Percentiles rank a stretch among this genome's conserved stretches.
Evolutionary conservation across 2,329 filamentous ascomycete species (phyloP).

Genomic region (Clonostachys sp.): DNA sequence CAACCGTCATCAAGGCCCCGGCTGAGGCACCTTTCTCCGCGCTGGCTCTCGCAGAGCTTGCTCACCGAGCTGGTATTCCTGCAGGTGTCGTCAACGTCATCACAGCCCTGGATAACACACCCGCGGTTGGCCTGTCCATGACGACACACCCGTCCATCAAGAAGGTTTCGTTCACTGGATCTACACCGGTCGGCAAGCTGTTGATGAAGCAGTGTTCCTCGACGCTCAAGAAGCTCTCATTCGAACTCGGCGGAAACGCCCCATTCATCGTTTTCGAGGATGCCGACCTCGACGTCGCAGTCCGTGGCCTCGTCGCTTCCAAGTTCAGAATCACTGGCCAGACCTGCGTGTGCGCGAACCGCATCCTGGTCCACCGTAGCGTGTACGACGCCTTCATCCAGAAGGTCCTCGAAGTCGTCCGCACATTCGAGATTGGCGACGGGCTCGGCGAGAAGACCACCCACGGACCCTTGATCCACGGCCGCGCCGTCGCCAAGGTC

Average conservation of each 20-base stretch:
- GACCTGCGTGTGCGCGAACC: slow-evolving; percentile 83
- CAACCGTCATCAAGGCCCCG: slow-evolving; percentile 66
- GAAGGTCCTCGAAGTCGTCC: slow-evolving; percentile 63
- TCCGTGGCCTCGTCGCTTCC: slow-evolving; percentile 57
- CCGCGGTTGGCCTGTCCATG: slow-evolving; percentile 58
- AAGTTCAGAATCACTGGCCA: slow-evolving; percentile 91
- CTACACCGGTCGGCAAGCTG: slow-evolving; percentile 34
- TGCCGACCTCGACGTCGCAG: slow-evolving; percentile 64
- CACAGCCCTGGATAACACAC: slow-evolving; percentile 63
- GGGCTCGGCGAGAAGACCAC: slow-evolving; percentile 52
- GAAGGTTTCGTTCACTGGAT: slow-evolving; percentile 74
- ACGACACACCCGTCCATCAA: slow-evolving; percentile 60
- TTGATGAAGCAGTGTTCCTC: slow-evolving; percentile 69
- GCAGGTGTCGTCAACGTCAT: slow-evolving; percentile 43
- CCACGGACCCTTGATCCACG: slow-evolving; percentile 61
- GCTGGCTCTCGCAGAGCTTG: slow-evolving; percentile 63
- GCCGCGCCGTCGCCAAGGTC: slow-evolving; percentile 13
- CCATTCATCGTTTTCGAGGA: slow-evolving; percentile 64
- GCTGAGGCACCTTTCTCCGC: slow-evolving; percentile 70
- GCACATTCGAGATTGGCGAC: slow-evolving; percentile 54
- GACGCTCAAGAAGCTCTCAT: slow-evolving; percentile 61
- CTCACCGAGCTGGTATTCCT: slow-evolving; percentile 66
- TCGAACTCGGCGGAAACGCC: slow-evolving; percentile 66
- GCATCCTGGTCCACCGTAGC: slow-evolving; percentile 67
- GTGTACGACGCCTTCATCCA: slow-evolving; percentile 67